These are phyloP conservation scores for Magnusiomyces tetraspermus DNA, from an alignment of 1,139 yeast genomes.

Conservation along the genomic window DNA sequence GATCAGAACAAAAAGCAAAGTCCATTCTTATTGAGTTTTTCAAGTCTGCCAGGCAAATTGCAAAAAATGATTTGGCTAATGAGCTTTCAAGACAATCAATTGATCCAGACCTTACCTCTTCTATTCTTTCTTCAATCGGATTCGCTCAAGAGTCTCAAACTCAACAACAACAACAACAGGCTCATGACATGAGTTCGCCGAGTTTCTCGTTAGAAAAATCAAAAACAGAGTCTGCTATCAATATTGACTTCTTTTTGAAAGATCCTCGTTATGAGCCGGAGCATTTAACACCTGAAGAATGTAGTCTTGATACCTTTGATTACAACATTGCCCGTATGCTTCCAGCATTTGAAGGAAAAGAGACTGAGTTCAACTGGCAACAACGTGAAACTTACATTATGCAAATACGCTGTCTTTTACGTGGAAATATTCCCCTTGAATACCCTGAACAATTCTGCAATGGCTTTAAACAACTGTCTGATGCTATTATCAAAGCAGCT, in stretches of 20 bases:
- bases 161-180: not conserved
- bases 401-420: slow-evolving; percentile 47
- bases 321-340: slow-evolving; percentile 34
- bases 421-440: slow-evolving; percentile 45
- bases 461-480: slow-evolving; percentile 40
- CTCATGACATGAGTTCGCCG: slow-evolving; percentile 1
- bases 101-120: slow-evolving; percentile 4
- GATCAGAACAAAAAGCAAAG: slow-evolving; percentile 15
- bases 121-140: slow-evolving; percentile 13
- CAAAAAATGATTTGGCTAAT: slow-evolving; percentile 41
- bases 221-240: slow-evolving; percentile 13
- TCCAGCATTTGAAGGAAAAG: slow-evolving; percentile 57
- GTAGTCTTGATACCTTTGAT: slow-evolving; percentile 32
- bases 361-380: slow-evolving; percentile 84
- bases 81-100: slow-evolving; percentile 36
- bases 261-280: slow-evolving; percentile 30
- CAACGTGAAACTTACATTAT: slow-evolving; percentile 55
- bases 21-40: slow-evolving; percentile 37
- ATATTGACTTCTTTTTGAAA: slow-evolving; percentile 20
- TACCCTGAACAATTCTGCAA: slow-evolving; percentile 39
- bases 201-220: not conserved
- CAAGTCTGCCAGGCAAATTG: slow-evolving; percentile 34
- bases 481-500: slow-evolving; percentile 60
- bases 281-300: slow-evolving; percentile 23
- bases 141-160: not conserved